phyloP scores from a whole-genome alignment of 2,329 filamentous ascomycete genomes.

The Huntiella moniliformis region DNA sequence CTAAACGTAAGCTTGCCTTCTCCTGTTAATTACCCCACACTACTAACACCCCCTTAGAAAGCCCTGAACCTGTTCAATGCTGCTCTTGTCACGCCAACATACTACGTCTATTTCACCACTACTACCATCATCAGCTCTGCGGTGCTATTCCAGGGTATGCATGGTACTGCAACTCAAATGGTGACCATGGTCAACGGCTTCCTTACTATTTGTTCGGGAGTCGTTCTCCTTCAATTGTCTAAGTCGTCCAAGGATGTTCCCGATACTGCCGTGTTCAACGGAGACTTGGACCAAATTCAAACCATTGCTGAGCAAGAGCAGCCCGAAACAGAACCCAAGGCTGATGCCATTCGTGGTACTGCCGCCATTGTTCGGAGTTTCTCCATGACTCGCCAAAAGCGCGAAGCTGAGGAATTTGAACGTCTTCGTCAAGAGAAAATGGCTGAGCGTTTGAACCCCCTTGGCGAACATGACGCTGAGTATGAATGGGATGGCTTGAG shows the following conservation, averaged over 20 bases:
- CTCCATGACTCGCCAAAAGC: conserved; percentile 54
- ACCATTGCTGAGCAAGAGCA: conserved; percentile 91
- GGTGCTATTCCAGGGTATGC: conserved; percentile 84
- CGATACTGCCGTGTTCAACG: conserved; percentile 77
- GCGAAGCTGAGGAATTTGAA: conserved; percentile 62
- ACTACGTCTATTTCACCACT: conserved; percentile 96
- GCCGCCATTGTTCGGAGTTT: conserved; percentile 74
- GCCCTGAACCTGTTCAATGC: conserved; percentile 94
- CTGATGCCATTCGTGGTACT: conserved; percentile 82
- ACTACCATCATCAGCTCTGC: conserved; percentile 88
- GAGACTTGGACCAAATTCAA: conserved; percentile 84
- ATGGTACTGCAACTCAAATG: conserved; percentile 63
- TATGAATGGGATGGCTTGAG: conserved; percentile 88
- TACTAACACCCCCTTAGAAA: conserved; percentile 45
- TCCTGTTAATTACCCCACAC: background rate
- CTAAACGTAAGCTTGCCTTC: conserved; percentile 59
- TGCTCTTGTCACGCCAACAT: conserved; percentile 89
- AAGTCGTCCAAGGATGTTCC: conserved; percentile 97
- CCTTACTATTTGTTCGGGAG: conserved; percentile 79
- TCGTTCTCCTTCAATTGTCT: conserved; percentile 84
- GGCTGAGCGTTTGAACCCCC: conserved; percentile 52
- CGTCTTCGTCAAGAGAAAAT: conserved; percentile 63
- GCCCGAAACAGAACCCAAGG: conserved; percentile 89
- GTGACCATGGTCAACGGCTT: conserved; percentile 86
- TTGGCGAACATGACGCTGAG: conserved; percentile 48